A percentile compares a stretch with the other conserved stretches of the same genome.
phyloP scores from a whole-genome alignment of 257 asterid species.

The Echites panduratus region DNA sequence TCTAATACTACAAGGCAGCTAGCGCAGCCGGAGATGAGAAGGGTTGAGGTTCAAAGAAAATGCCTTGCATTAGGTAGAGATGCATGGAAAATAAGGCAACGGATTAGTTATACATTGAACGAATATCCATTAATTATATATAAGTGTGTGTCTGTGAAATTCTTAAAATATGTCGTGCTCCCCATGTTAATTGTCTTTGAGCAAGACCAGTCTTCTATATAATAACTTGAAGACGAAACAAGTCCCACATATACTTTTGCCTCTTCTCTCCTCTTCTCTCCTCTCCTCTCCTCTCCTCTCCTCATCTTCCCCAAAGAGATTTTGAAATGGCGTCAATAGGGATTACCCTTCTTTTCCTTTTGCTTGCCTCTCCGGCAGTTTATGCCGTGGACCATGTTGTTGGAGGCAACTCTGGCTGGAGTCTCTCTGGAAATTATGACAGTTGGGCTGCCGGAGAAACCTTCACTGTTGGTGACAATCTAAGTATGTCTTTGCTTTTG shows the following conservation, averaged over 20 bases:
- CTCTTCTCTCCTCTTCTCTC: background rate
- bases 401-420: constrained; percentile 49
- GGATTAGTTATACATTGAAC: constrained; percentile 1
- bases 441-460: constrained; percentile 42
- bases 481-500: constrained; percentile 30
- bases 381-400: constrained; percentile 39
- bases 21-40: too few species aligned
- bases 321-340: constrained; percentile 34
- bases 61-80: constrained; percentile 16
- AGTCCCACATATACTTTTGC: background rate
- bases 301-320: too few species aligned
- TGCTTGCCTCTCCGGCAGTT: constrained; percentile 36
- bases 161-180: background rate
- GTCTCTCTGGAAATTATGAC: constrained; percentile 21
- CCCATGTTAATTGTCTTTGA: background rate
- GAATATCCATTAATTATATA: background rate
- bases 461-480: constrained; percentile 41
- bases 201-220: constrained; percentile 9
- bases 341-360: constrained; percentile 22
- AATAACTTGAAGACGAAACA: background rate
- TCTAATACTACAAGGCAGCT: too few species aligned
- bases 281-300: too few species aligned
- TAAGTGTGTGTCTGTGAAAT: too few species aligned
- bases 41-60: background rate
- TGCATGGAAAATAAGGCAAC: constrained; percentile 2